Evolutionary conservation across 192 early-diverging fungal genomes (phyloP), one percentile per base, ranked within the genome.

Genomic region (Rhizophagus prolifer): DNA sequence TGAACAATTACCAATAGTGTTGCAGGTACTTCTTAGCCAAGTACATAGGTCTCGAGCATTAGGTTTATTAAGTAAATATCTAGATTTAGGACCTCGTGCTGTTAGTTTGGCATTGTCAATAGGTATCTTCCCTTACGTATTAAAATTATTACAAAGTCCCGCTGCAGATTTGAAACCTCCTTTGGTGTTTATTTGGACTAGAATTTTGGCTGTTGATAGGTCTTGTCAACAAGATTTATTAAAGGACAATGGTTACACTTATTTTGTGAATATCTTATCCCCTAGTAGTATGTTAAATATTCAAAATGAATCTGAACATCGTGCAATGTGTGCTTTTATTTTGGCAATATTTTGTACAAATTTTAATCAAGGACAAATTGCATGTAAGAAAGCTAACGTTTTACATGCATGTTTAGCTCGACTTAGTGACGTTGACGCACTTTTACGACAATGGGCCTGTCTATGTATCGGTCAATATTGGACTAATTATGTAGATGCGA

Each of bases 121-220:
- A 2, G 96, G 96, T 19, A 99, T 99, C 62, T 97, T 94, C 79
- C 97, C 97, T 8, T 99, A 99, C 78, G 94, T 98, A 19, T 88
- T 97, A 28, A 98, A 97, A 79, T 89, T 99, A 28, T 87, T 99
- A 66, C 95, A 94, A 72, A 93, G 91, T 79, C 95, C 95, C 58
- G 95, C 97, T 0, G 86, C 92, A 0, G 97, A 99, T 81, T 86
- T 98, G 46, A 94, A 95, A 78, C 95, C 95, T 46, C 94, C 97
- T 14, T 86, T 99, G 28, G 95, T 97, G 5, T 95, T 98, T 74
- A 97, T 99, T 70, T 99, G 97, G 96, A 93, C 96, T 14, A 91
- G 97, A 79, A 92, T 99, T 68, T 86, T 97, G 44, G 97, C 96
- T 0, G 95, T 98, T 1, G 97, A 99, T 79, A 85, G 88, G 60